These are phyloP conservation scores for Suillus cothurnatus DNA, from an alignment of 768 basidiomycete genomes.

Conservation along the genomic window DNA sequence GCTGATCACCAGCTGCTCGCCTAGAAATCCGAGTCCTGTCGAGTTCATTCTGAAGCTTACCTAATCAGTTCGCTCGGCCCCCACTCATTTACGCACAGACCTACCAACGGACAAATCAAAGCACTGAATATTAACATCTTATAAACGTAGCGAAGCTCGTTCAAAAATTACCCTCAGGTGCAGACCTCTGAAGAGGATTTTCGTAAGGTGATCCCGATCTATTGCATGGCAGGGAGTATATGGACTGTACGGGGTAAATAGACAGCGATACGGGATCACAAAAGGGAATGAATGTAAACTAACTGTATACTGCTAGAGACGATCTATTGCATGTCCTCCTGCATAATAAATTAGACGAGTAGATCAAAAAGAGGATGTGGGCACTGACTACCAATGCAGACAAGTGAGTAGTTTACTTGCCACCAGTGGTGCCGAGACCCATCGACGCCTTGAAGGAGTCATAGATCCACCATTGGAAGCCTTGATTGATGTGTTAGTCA, in stretches of 20 bases:
- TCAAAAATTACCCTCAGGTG: background rate
- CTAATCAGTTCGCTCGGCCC: too few relatives aligned
- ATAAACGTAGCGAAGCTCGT: background rate
- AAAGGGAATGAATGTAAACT: conserved; percentile 9
- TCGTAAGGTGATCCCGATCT: conserved; percentile 7
- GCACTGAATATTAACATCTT: background rate
- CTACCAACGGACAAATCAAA: background rate
- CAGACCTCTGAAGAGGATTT: background rate
- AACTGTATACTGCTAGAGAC: conserved; percentile 9
- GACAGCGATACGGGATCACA: conserved; percentile 4
- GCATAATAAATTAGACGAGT: background rate
- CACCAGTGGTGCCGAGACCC: conserved; percentile 88
- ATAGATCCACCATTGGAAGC: conserved; percentile 96
- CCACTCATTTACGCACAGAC: background rate
- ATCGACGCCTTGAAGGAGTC: conserved; percentile 83
- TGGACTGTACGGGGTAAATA: conserved; percentile 5
- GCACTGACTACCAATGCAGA: conserved; percentile 1
- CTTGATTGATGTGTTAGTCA: conserved; percentile 34
- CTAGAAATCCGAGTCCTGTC: too few relatives aligned
- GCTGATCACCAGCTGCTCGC: too few relatives aligned
- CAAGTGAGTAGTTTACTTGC: conserved; percentile 57
- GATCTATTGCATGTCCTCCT: conserved; percentile 20
- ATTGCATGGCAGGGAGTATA: conserved; percentile 9
- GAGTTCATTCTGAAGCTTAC: too few relatives aligned
- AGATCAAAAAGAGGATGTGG: background rate